Evolutionary conservation across 2,329 filamentous ascomycete species (phyloP).

Genomic region (Catunica adiposa): DNA sequence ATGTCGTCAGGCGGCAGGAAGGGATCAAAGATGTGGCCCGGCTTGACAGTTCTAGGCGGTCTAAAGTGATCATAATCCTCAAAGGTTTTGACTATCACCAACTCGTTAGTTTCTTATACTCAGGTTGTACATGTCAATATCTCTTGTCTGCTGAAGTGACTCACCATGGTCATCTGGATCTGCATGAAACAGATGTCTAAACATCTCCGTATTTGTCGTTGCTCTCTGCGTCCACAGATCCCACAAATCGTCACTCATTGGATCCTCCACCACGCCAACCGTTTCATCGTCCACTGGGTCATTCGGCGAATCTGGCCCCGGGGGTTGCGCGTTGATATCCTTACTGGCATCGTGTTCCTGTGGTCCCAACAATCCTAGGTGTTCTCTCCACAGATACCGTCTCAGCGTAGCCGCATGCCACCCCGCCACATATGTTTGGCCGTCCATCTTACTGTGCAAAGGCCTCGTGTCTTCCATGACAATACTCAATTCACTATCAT

Average conservation of each 20-base stretch:
- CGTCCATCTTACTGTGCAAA: conserved; percentile 61
- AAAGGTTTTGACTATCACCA: conserved; percentile 55
- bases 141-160: conserved; percentile 19
- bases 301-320: conserved; percentile 48
- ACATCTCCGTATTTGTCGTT: conserved; percentile 54
- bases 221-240: conserved; percentile 53
- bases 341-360: conserved; percentile 51
- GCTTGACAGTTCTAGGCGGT: conserved; percentile 51
- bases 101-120: conserved; percentile 8
- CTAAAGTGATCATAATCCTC: conserved; percentile 75
- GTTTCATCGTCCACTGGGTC: conserved; percentile 42
- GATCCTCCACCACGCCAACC: conserved; percentile 53
- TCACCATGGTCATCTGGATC: conserved; percentile 75
- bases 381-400: conserved; percentile 76
- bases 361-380: conserved; percentile 62
- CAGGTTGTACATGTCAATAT: background rate
- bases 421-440: conserved; percentile 59
- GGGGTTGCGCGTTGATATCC: conserved; percentile 60
- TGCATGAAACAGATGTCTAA: conserved; percentile 66
- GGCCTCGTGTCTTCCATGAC: conserved; percentile 70
- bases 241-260: conserved; percentile 50
- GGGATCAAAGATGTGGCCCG: conserved; percentile 75
- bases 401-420: conserved; percentile 68
- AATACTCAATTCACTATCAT: conserved; percentile 81
- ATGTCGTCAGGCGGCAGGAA: conserved; percentile 59